Evolutionary conservation across 2,329 filamentous ascomycete species (phyloP), one percentile per base, ranked within the genome.

Genomic region (Falciphora oryzae): DNA sequence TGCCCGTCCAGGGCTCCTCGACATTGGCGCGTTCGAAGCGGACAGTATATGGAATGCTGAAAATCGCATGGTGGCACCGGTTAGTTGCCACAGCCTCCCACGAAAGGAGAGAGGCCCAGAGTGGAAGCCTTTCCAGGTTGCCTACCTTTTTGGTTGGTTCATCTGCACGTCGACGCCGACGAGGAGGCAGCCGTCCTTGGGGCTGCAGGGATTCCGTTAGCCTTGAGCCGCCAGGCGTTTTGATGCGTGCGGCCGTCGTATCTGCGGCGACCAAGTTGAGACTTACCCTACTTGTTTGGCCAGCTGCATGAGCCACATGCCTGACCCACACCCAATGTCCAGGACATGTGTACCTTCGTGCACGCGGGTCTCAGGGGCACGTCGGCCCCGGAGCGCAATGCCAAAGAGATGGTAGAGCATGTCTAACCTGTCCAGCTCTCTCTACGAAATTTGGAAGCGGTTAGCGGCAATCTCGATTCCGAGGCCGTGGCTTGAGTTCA

Each of bases 21-120:
- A 95, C 89, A 74, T 96, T 92, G 74, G 87, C 85, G 64, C 88
- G 88, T 66, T 83, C 80, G 70, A 93, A 92, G 57, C 82, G 80
- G 70, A 89, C 81, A 67, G 91, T 91, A 28, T 81, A 80, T 1
- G 90, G 90, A 59, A 92, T 91, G 65, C 91, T 94, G 70, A 67
- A 57, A 13, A 6, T 14, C 14, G 13, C 32, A 44, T 27, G 32
- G 27, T 7, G 44, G 11, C 44, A 10, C 22, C 14, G 18, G 22
- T 53, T 53, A 53, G 44, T n/a, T 53, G 44, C 22, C 11, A 53
- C 7, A 53, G 22, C 3, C 2, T 14, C 44, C 44, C 44, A 38
- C 57, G 59, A 22, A 59, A 59, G 57, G 38, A 32, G 28, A 22
- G 27, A 28, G 56, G 27, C 56, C 38, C 14, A 22, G 14, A 7